phyloP scores from a whole-genome alignment of 169 alveolate genomes.

The Neospora caninum region DNA sequence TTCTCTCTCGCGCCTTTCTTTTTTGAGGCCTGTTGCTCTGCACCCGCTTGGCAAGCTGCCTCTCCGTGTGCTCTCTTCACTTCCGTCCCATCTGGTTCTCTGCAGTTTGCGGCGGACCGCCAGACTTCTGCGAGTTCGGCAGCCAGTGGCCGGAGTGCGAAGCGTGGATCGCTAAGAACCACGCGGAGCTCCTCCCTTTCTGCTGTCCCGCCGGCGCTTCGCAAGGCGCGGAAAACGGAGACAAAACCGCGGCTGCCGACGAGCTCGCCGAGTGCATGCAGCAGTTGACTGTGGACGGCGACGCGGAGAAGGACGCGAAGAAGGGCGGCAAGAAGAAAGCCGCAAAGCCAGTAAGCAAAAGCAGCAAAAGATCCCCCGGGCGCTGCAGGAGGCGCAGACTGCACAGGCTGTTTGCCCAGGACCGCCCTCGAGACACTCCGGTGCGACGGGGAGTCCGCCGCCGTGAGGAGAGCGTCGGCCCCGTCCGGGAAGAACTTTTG shows the following conservation, averaged over 20 bases:
- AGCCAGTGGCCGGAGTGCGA: conserved; percentile 78
- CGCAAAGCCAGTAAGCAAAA: not conserved
- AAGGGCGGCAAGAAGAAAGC: conserved; percentile 21
- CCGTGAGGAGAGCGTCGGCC: too few species aligned
- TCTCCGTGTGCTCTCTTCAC: too few species aligned
- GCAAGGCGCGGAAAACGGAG: conserved; percentile 22
- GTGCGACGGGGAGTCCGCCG: too few species aligned
- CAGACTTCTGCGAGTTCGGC: conserved; percentile 89
- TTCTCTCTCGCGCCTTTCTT: too few species aligned
- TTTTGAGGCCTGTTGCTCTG: too few species aligned
- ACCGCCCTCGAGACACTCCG: too few species aligned
- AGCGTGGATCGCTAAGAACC: conserved; percentile 74
- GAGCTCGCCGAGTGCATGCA: conserved; percentile 53
- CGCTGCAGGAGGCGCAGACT: not conserved
- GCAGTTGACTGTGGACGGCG: conserved; percentile 29
- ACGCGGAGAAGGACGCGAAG: conserved; percentile 7
- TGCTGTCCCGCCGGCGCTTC: conserved; percentile 45
- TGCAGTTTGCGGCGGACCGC: conserved; percentile 84
- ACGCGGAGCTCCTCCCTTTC: conserved; percentile 74
- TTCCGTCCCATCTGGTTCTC: not conserved
- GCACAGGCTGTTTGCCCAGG: too few species aligned
- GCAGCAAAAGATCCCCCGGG: not conserved
- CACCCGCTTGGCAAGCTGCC: too few species aligned
- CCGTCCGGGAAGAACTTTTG: too few species aligned
- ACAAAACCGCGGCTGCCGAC: conserved; percentile 34